Percentiles rank a stretch among this genome's conserved stretches.
Conservation (phyloP, 2,329 filamentous ascomycete species). For the Penicillium sp. region DNA sequence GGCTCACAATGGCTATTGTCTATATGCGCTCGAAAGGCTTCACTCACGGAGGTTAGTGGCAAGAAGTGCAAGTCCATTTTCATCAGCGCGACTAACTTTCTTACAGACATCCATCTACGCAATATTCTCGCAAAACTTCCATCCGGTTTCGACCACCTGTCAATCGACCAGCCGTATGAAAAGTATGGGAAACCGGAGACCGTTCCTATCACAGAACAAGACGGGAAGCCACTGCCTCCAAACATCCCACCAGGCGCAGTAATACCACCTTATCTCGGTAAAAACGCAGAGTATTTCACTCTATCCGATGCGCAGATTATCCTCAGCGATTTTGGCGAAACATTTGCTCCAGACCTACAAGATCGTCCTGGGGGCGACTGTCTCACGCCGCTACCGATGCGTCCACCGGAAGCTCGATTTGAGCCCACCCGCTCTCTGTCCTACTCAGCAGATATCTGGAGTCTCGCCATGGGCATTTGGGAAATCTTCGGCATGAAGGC, state of each 20-base stretch:
- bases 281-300: slow-evolving; percentile 33
- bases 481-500: slow-evolving; percentile 35
- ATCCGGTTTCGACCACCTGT: slow-evolving; percentile 34
- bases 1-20: slow-evolving; percentile 28
- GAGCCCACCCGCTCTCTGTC: slow-evolving; percentile 21
- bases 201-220: slow-evolving; percentile 28
- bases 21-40: slow-evolving; percentile 35
- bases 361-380: slow-evolving; percentile 29
- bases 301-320: slow-evolving; percentile 34
- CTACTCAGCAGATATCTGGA: slow-evolving; percentile 36
- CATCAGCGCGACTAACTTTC: neutral
- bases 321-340: slow-evolving; percentile 38
- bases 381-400: slow-evolving; percentile 25
- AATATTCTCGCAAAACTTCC: slow-evolving; percentile 34
- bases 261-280: slow-evolving; percentile 29
- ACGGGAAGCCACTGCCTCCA: slow-evolving; percentile 30
- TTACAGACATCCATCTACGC: slow-evolving; percentile 35
- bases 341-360: slow-evolving; percentile 25
- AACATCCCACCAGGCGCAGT: slow-evolving; percentile 35
- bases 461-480: slow-evolving; percentile 32
- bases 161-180: slow-evolving; percentile 38
- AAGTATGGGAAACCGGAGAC: slow-evolving; percentile 36
- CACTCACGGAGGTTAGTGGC: slow-evolving; percentile 34
- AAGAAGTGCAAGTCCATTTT: neutral
- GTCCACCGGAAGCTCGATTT: slow-evolving; percentile 25